A percentile compares a stretch with the other conserved stretches of the same genome.
Conservation (phyloP, 2,329 filamentous ascomycete species). For the Fonsecaea nubica region DNA sequence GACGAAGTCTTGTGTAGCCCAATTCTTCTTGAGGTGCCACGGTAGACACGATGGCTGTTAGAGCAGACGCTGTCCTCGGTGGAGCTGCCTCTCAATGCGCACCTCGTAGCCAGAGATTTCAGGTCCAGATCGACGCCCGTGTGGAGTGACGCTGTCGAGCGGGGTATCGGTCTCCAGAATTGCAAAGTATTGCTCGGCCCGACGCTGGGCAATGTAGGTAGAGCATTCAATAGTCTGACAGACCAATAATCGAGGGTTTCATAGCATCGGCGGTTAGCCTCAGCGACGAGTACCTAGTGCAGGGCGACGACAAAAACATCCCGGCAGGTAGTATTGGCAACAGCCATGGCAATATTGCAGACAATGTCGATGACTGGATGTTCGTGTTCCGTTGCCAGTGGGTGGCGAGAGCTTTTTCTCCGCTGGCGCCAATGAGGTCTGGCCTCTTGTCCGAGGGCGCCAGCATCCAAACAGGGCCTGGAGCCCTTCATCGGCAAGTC, state of each 20-base stretch:
- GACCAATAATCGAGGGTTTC: conserved; percentile 2
- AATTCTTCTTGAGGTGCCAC: conserved; percentile 7
- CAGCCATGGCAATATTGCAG: neutral
- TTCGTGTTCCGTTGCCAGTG: conserved; percentile 9
- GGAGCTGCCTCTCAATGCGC: conserved; percentile 1
- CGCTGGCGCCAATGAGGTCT: conserved; percentile 13
- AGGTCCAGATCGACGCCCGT: conserved; percentile 7
- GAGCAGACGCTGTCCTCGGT: conserved; percentile 7
- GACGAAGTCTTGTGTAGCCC: neutral
- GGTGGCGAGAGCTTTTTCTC: conserved; percentile 5
- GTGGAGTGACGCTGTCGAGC: neutral
- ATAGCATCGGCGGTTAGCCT: neutral
- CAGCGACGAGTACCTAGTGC: neutral
- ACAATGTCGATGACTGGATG: conserved; percentile 4
- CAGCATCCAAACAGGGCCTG: conserved; percentile 13
- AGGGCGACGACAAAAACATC: conserved; percentile 11
- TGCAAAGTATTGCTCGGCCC: conserved; percentile 21
- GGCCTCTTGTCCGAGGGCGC: conserved; percentile 9
- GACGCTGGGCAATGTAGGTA: conserved; percentile 6
- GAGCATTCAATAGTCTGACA: conserved; percentile 1
- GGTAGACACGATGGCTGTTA: conserved; percentile 3
- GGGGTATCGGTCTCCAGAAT: conserved; percentile 10
- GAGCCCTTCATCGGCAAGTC: conserved; percentile 9
- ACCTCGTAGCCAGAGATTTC: conserved; percentile 1
- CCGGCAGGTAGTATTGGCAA: neutral